Base-by-base conservation (phyloP, 768 basidiomycete species). In the Imleria badia region DNA sequence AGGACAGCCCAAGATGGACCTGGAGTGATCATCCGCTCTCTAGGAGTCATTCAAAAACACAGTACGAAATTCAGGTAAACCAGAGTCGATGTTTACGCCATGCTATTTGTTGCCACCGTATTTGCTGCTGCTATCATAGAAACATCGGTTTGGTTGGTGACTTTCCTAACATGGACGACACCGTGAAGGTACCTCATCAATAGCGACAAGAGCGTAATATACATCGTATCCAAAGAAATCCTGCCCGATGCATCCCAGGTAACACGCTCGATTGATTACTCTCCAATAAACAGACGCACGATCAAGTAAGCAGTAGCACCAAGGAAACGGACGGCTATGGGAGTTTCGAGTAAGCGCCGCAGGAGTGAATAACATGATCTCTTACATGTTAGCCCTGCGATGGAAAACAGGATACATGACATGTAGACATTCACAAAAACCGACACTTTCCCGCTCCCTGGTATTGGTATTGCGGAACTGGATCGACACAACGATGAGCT, bases 261-360 rank as follows among this genome's bases (percentile, higher is more conserved):
- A n/a, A n/a, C n/a, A 22, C 6, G 6, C 5, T 33, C 23, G n/a
- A n/a, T n/a, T n/a, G n/a, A n/a, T 23, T 56, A 95, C 76, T 94
- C 94, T 58, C 94, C 91, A 34, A 89, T 89, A 69, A 96, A 94
- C 52, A 96, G 66, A n/a, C 94, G 83, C 29, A 96, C 76, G 45
- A 94, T 66, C 81, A 97, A 84, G 65, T 97, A 95, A 40, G 76
- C 72, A 48, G 89, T 82, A 14, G 86, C 87, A 1, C 94, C 94
- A 4, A 89, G 61, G 67, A 95, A 95, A 8, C 94, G 85, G 48
- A 95, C 77, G 48, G 92, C 92, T 95, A 57, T 31, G 41, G 1
- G 29, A 33, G 17, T 19, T 38, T 23, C 22, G 3, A 31, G 15
- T n/a, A 39, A 45, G 33, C 6, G 1, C 20, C 8, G 10, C 20